phyloP scores from a whole-genome alignment of 2,329 filamentous ascomycete species.

The Bisporella sp. region DNA sequence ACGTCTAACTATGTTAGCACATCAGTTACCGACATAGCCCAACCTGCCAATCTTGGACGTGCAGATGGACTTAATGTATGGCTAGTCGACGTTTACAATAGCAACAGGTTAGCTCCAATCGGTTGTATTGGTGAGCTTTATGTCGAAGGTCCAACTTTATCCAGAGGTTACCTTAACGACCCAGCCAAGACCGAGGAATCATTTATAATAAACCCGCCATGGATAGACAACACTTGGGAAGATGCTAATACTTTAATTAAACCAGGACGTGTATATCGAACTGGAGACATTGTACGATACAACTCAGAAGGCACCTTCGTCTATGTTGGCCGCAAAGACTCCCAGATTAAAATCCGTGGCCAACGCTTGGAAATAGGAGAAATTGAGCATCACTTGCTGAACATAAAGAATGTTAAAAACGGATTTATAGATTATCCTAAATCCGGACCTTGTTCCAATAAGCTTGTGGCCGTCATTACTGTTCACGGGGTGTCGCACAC shows the following conservation, averaged over 20 bases:
- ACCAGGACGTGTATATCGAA: neutral
- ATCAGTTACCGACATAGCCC: no score
- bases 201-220: neutral
- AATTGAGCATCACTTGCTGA: slow-evolving; percentile 33
- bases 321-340: slow-evolving; percentile 56
- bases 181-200: neutral
- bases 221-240: slow-evolving; percentile 10
- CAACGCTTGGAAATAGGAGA: slow-evolving; percentile 59
- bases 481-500: no score
- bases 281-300: slow-evolving; percentile 33
- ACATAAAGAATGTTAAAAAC: neutral
- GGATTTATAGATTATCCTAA: neutral
- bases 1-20: no score
- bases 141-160: neutral
- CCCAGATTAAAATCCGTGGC: slow-evolving; percentile 58
- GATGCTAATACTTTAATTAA: slow-evolving; percentile 21
- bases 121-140: neutral
- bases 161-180: neutral
- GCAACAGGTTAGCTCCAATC: neutral
- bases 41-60: neutral
- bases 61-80: neutral
- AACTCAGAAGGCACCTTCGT: slow-evolving; percentile 50
- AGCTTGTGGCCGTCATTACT: neutral
- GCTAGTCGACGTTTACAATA: neutral
- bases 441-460: neutral